Evolutionary conservation across 495 filamentous ascomycete genomes (phyloP), one percentile per base, ranked within the genome.

Genomic region (Symbiotaphrina buchneri): DNA sequence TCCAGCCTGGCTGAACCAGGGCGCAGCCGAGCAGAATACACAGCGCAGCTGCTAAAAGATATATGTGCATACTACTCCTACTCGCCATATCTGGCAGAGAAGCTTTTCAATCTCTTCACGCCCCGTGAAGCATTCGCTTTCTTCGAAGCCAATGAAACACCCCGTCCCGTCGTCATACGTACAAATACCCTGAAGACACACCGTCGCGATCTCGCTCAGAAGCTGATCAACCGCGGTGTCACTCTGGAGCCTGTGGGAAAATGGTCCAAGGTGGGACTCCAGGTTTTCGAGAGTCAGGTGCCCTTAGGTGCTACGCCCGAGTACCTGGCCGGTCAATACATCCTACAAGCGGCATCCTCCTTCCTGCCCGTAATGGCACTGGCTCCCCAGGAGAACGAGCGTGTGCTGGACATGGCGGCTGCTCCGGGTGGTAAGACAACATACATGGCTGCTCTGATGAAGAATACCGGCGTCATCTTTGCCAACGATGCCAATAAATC

Each of bases 291-390:
- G 44, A 77, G 74, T 28, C 71, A 71, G 32, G 90, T 95, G 0
- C 87, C 87, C 2, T 65, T 94, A n/a, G 90, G 85, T 57, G 90
- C 90, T 15, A 97, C 90, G 0, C 90, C 87, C 1, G 90, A 97
- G 47, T 95, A 95, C 51, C 63, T 97, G 6, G 83, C 90, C 1
- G 87, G 87, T 15, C 80, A 95, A 47, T 97, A 97, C 56, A 95
- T 97, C 43, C 63, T 95, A 10, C 90, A 95, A 58, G 87, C 87
- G 7, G 87, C 87, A 1, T 87, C 81, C 15, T 94, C 84, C 18
- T 97, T 97, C 61, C 66, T 97, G 18, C 87, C 87, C 41, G 84
- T 92, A 41, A 95, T 97, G 82, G 87, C 90, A 2, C 63, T 97
- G 10, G 81, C 77, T 10, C 90, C 87, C 0, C 87, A 95, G 49